phyloP scores from a whole-genome alignment of 768 basidiomycete genomes.

The Tulasnella sp. region DNA sequence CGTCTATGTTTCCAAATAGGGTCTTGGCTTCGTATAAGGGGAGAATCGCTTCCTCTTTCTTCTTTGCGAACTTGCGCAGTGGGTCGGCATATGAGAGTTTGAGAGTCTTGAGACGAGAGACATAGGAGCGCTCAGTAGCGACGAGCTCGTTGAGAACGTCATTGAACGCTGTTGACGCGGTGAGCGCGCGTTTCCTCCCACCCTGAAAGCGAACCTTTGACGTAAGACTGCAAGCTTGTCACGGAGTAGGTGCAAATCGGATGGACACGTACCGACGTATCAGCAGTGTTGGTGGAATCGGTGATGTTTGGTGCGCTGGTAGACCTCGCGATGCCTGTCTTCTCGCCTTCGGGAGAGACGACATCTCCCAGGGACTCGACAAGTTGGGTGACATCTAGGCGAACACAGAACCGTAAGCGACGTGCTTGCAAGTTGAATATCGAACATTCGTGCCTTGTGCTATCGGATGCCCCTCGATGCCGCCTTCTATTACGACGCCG shows the following conservation, averaged over 20 bases:
- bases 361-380: constrained; percentile 72
- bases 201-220: constrained; percentile 24
- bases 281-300: constrained; percentile 1
- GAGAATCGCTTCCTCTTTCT: constrained; percentile 81
- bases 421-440: constrained; percentile 33
- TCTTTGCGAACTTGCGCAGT: constrained; percentile 76
- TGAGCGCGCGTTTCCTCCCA: constrained; percentile 54
- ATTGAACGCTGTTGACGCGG: constrained; percentile 61
- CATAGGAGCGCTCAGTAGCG: constrained; percentile 84
- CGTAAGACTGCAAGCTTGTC: not conserved
- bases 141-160: constrained; percentile 84
- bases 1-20: constrained; percentile 92
- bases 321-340: constrained; percentile 16
- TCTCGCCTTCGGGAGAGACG: constrained; percentile 37
- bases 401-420: constrained; percentile 23
- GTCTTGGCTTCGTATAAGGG: constrained; percentile 87
- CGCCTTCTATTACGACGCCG: constrained; percentile 84
- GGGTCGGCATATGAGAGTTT: constrained; percentile 86
- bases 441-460: constrained; percentile 49
- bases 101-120: constrained; percentile 73
- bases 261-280: constrained; percentile 21
- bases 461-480: constrained; percentile 64
- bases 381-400: constrained; percentile 69
- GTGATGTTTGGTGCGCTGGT: constrained; percentile 28
- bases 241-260: constrained; percentile 2